Evolutionary conservation across 2,329 filamentous ascomycete species (phyloP).

Genomic region (Microthyrium microscopicum): DNA sequence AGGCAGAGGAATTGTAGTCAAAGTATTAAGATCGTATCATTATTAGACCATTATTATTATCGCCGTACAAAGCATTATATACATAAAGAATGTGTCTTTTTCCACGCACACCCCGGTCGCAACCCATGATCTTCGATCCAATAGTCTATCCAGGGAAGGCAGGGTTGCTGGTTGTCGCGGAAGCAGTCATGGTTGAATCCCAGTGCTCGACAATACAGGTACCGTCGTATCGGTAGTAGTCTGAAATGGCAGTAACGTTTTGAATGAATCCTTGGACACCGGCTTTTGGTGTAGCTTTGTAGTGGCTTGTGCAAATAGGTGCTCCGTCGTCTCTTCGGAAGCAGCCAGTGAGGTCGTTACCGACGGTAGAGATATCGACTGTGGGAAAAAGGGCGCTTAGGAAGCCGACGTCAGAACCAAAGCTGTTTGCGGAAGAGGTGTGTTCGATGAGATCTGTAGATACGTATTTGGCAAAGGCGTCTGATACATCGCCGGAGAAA

Average conservation of each 20-base stretch:
- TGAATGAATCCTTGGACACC: not conserved
- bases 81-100: too few relatives aligned
- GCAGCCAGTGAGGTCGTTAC: not conserved
- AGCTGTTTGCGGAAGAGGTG: not conserved
- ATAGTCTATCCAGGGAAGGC: not conserved
- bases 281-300: not conserved
- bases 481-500: too few relatives aligned
- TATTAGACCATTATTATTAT: too few relatives aligned
- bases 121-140: too few relatives aligned
- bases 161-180: not conserved
- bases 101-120: too few relatives aligned
- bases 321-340: not conserved
- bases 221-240: constrained; percentile 1
- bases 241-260: not conserved
- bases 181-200: not conserved
- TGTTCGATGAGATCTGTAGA: constrained; percentile 1
- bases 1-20: too few relatives aligned
- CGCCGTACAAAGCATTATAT: too few relatives aligned
- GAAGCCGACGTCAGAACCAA: not conserved
- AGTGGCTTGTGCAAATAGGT: not conserved
- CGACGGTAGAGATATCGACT: not conserved
- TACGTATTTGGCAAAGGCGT: not conserved
- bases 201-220: constrained; percentile 1
- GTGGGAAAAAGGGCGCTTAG: not conserved
- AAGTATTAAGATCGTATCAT: too few relatives aligned